Conservation (phyloP, 225 moss, liverwort and hornwort genomes). For the Anthoceros angustus region DNA sequence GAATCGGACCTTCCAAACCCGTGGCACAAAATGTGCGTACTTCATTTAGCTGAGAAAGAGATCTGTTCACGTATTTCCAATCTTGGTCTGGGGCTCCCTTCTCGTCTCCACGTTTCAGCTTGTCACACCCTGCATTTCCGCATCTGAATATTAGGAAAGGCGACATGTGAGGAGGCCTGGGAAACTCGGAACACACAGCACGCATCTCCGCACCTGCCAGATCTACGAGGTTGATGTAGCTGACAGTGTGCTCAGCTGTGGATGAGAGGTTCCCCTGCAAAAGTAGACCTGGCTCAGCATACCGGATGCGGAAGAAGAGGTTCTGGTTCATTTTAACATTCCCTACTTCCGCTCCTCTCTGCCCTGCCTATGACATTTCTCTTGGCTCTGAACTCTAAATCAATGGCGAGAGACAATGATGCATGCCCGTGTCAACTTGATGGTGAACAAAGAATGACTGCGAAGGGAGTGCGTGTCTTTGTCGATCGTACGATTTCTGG, state of each 20-base stretch:
- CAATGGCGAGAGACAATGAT: background rate
- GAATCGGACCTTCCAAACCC: background rate
- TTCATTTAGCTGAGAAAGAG: slow-evolving; percentile 46
- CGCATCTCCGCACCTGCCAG: slow-evolving; percentile 28
- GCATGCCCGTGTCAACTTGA: slow-evolving; percentile 32
- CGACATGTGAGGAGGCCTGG: background rate
- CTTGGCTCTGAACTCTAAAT: background rate
- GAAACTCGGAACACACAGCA: background rate
- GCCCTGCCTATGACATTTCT: too few species aligned
- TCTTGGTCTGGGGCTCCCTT: slow-evolving; percentile 26
- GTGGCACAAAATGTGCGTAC: slow-evolving; percentile 7
- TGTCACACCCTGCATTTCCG: slow-evolving; percentile 31
- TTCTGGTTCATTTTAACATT: too few species aligned
- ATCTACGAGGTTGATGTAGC: slow-evolving; percentile 39
- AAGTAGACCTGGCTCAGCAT: background rate
- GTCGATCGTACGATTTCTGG: slow-evolving; percentile 35
- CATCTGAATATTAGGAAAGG: background rate
- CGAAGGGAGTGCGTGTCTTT: slow-evolving; percentile 39
- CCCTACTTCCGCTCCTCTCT: too few species aligned
- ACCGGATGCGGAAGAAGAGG: background rate
- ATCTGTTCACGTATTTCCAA: slow-evolving; percentile 39
- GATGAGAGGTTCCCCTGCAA: slow-evolving; percentile 2
- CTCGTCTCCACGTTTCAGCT: slow-evolving; percentile 11
- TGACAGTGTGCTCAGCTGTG: slow-evolving; percentile 8
- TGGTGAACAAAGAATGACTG: slow-evolving; percentile 41